Evolutionary conservation across 805 yeast genomes (phyloP).

Genomic region (Ogataea populi-albae): DNA sequence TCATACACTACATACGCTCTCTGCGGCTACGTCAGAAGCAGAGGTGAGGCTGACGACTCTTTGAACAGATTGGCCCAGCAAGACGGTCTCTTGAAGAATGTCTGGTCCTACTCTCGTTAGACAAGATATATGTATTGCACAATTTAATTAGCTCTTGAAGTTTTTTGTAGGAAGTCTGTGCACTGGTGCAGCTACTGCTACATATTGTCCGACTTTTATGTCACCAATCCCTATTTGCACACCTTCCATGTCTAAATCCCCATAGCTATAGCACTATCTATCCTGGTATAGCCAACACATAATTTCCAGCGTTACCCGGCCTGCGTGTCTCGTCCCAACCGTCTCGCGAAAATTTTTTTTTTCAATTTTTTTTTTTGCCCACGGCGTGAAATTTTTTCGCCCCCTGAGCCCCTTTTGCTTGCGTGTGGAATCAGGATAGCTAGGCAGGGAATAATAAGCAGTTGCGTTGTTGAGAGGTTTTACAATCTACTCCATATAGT

Average conservation of each 20-base stretch:
- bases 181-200: too few species aligned
- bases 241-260: too few species aligned
- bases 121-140: constrained; percentile 14
- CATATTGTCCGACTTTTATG: too few species aligned
- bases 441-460: too few species aligned
- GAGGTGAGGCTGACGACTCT: constrained; percentile 99
- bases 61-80: constrained; percentile 98
- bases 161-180: too few species aligned
- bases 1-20: constrained; percentile 92
- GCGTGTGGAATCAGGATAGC: constrained; percentile 1
- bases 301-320: too few species aligned
- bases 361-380: background rate
- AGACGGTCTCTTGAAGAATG: constrained; percentile 96
- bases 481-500: background rate
- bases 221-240: too few species aligned
- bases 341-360: background rate
- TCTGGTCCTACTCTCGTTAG: constrained; percentile 94
- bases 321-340: too few species aligned
- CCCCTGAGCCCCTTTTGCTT: background rate
- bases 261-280: too few species aligned
- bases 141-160: too few species aligned
- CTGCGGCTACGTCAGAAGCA: constrained; percentile 94
- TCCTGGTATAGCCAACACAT: too few species aligned
- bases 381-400: constrained; percentile 2
- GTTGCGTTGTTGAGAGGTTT: too few species aligned